Evolutionary conservation across 768 basidiomycete genomes (phyloP).

Genomic region (Peribolospora baueri): DNA sequence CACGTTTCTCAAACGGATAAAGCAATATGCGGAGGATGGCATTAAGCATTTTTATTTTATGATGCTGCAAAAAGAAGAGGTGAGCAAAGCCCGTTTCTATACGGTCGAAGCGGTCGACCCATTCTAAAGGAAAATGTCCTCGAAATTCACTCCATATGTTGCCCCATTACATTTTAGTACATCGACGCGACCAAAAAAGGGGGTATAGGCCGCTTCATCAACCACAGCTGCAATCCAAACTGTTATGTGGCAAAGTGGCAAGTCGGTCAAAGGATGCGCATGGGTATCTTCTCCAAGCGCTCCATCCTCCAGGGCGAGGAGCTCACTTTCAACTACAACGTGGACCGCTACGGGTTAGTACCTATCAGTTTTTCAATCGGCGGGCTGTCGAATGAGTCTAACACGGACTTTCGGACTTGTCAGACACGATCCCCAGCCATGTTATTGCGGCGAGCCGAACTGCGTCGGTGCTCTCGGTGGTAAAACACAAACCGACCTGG

Average conservation of each 20-base stretch:
- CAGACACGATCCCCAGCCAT: conserved; percentile 80
- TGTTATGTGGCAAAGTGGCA: conserved; percentile 98
- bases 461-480: conserved; percentile 93
- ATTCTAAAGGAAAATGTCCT: neutral
- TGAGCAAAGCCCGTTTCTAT: conserved; percentile 20
- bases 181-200: conserved; percentile 95
- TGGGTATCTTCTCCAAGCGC: conserved; percentile 93
- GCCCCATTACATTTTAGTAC: conserved; percentile 29
- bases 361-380: neutral
- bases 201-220: conserved; percentile 87
- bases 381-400: neutral
- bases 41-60: conserved; percentile 97
- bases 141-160: no score
- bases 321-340: conserved; percentile 90
- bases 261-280: conserved; percentile 60
- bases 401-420: neutral
- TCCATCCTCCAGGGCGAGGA: conserved; percentile 13
- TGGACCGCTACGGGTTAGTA: conserved; percentile 87
- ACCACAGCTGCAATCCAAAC: conserved; percentile 93
- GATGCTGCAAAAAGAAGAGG: conserved; percentile 97
- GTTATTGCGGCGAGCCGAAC: conserved; percentile 84
- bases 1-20: conserved; percentile 81
- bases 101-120: neutral
- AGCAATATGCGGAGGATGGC: conserved; percentile 73
- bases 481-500: conserved; percentile 91